Evolutionary conservation across 768 basidiomycete species (phyloP), one percentile per base, ranked within the genome.

Genomic region (Stropharia rugosoannulata): DNA sequence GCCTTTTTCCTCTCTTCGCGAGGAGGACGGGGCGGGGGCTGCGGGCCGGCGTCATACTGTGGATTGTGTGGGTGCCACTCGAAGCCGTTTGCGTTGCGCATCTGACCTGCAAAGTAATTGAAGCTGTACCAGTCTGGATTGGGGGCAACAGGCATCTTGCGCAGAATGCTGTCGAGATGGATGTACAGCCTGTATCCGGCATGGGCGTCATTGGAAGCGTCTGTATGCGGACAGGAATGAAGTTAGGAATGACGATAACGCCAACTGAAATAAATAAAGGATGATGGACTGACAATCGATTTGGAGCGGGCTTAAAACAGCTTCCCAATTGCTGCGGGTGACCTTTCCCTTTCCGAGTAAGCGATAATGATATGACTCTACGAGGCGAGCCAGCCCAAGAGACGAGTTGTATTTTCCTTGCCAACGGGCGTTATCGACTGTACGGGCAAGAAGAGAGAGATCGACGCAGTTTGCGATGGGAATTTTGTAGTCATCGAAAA

Each of bases 261-360:
- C 42, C 48, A 51, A 54, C 29, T 55, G 41, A 15, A 22, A 41
- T 51, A 46, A 40, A 41, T 15, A 55, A 22, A 11, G 51, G 52
- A 44, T 41, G 37, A 45, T 25, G 22, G 27, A 75, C 84, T 64
- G 55, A 91, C 90, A 92, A 62, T 83, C 78, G 58, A 76, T 76
- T 67, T 90, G 86, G 5, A 56, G 47, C 4, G 46, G 15, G 41
- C 68, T 70, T 9, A 93, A 73, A 15, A 19, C 2, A 4, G 52
- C 67, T 64, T 90, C 86, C 90, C 90, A 93, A 61, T 93, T 86
- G 63, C 85, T 88, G 27, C 79, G 76, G 29, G 78, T 79, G n/a
- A 79, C 70, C 57, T 68, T 82, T 3, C 85, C 86, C 62, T 93
- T 93, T 2, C 63, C 51, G 22, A 93, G 67, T 0, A 70, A 62